Evolutionary conservation across 2,329 filamentous ascomycete genomes (phyloP).

Genomic region (Colletotrichum sidae): DNA sequence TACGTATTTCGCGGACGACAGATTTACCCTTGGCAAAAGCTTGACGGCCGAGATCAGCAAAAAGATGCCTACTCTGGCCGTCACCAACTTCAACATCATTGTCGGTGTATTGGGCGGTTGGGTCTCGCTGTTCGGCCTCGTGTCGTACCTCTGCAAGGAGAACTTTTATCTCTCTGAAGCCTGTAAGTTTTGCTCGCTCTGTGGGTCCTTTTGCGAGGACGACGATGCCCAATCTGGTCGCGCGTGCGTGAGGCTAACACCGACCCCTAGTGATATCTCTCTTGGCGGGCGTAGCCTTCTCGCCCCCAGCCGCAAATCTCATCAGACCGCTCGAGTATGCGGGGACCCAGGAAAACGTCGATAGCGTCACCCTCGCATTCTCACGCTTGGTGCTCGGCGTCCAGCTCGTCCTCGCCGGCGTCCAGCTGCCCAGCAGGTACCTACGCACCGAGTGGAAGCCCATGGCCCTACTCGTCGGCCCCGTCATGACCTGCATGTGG

Average conservation of each 20-base stretch:
- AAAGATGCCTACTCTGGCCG: constrained; percentile 55
- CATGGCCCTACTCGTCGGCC: constrained; percentile 79
- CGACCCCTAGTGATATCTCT: constrained; percentile 79
- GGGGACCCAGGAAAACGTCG: constrained; percentile 65
- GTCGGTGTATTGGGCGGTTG: constrained; percentile 86
- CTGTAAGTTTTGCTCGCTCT: constrained; percentile 63
- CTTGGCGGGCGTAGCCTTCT: constrained; percentile 81
- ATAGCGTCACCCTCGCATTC: constrained; percentile 83
- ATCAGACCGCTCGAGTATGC: constrained; percentile 83
- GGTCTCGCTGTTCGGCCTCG: constrained; percentile 88
- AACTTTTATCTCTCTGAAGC: constrained; percentile 92
- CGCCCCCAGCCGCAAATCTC: constrained; percentile 80
- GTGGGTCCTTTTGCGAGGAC: not conserved
- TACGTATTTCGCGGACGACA: constrained; percentile 6
- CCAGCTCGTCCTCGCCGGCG: constrained; percentile 87
- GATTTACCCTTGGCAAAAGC: constrained; percentile 35
- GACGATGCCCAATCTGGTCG: constrained; percentile 10
- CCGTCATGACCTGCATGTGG: constrained; percentile 91
- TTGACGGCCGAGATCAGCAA: constrained; percentile 26
- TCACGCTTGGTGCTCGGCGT: constrained; percentile 89
- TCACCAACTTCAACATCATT: constrained; percentile 78
- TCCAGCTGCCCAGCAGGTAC: constrained; percentile 88
- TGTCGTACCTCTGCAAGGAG: constrained; percentile 91
- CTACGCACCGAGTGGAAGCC: constrained; percentile 82
- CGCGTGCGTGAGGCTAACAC: constrained; percentile 19